Percentiles rank a stretch among this genome's conserved stretches.
phyloP scores from a whole-genome alignment of 495 filamentous ascomycete genomes.

The Aspergillus incahuasiensis region DNA sequence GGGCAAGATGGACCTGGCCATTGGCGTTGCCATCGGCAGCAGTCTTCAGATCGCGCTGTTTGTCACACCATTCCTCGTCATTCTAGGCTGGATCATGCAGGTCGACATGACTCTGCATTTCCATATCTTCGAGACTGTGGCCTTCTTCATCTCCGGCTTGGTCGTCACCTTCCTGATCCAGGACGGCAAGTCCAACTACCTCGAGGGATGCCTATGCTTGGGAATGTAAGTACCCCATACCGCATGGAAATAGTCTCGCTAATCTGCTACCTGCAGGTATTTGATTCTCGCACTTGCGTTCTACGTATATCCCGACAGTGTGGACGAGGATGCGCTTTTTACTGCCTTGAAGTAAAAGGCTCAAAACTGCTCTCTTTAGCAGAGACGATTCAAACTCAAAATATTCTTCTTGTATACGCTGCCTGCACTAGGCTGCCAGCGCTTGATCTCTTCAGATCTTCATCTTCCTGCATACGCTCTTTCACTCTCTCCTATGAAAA shows the following conservation, averaged over 20 bases:
- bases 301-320: slow-evolving; percentile 77
- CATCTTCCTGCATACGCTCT: background rate
- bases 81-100: slow-evolving; percentile 84
- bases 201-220: slow-evolving; percentile 88
- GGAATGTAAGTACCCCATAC: slow-evolving; percentile 54
- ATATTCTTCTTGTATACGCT: background rate
- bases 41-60: slow-evolving; percentile 93
- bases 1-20: slow-evolving; percentile 96
- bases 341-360: background rate
- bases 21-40: slow-evolving; percentile 89
- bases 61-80: slow-evolving; percentile 85
- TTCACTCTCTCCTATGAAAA: background rate
- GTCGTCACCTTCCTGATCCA: slow-evolving; percentile 91
- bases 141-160: slow-evolving; percentile 83
- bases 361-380: background rate
- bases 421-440: background rate
- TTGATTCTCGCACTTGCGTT: slow-evolving; percentile 85
- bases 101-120: slow-evolving; percentile 88
- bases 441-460: background rate
- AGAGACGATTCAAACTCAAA: background rate
- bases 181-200: slow-evolving; percentile 92
- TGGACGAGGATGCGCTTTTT: slow-evolving; percentile 19
- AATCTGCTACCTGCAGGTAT: slow-evolving; percentile 48
- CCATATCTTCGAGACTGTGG: slow-evolving; percentile 88
- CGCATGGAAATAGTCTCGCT: slow-evolving; percentile 1